Conservation (phyloP, 257 asterid species). For the Salvia rosmarinus region DNA sequence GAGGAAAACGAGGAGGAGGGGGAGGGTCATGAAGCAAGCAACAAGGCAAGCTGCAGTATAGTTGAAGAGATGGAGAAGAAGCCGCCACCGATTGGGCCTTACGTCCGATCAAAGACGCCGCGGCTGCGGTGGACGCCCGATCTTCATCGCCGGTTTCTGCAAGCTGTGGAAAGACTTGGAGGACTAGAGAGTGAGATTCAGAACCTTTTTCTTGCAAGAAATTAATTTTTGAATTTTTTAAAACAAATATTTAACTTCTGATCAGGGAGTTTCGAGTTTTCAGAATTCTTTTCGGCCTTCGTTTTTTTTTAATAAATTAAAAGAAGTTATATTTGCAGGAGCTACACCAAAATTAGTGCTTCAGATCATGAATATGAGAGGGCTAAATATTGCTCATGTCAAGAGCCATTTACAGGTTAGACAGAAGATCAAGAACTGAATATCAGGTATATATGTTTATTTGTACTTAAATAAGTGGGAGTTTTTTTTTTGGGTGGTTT, state of each 20-base stretch:
- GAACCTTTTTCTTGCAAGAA: not conserved
- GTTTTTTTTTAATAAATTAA: not conserved
- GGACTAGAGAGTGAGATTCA: conserved; percentile 67
- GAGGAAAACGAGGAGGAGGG: conserved; percentile 42
- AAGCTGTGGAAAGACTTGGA: conserved; percentile 76
- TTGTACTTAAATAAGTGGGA: not conserved
- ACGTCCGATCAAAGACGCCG: conserved; percentile 70
- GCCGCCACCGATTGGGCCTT: conserved; percentile 58
- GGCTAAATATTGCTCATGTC: conserved; percentile 80
- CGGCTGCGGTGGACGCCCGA: conserved; percentile 83
- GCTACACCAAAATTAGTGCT: conserved; percentile 80
- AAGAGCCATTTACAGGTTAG: conserved; percentile 84
- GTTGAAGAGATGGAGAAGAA: conserved; percentile 62
- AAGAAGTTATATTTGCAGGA: conserved; percentile 44
- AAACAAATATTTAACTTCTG: not conserved
- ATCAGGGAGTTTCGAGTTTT: not conserved
- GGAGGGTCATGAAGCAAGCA: conserved; percentile 34
- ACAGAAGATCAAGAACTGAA: not conserved
- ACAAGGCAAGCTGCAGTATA: conserved; percentile 56
- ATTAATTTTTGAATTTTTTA: not conserved
- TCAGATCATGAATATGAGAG: conserved; percentile 70
- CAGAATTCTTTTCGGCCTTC: not conserved
- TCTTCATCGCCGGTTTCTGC: conserved; percentile 63
- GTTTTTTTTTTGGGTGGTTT: not conserved
- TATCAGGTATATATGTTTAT: not conserved